phyloP scores from a whole-genome alignment of 2,329 filamentous ascomycete genomes.

The Ceratocystis ficicola region DNA sequence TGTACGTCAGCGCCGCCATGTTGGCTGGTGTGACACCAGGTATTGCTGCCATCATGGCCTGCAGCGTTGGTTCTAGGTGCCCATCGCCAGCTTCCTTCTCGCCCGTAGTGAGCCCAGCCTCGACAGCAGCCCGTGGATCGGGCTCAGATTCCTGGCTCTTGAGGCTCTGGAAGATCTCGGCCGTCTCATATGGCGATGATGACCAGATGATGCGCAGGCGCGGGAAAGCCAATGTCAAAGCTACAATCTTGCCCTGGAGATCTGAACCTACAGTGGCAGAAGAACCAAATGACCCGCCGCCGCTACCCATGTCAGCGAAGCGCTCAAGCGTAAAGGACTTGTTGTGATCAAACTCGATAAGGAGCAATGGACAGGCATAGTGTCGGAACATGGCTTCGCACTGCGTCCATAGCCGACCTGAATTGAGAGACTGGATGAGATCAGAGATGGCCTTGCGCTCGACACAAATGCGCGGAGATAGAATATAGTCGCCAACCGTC shows the following conservation, averaged over 20 bases:
- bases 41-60: constrained; percentile 46
- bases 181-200: constrained; percentile 83
- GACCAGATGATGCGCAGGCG: constrained; percentile 88
- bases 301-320: constrained; percentile 43
- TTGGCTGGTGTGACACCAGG: constrained; percentile 76
- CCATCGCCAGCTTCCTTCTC: constrained; percentile 27
- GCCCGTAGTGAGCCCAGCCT: constrained; percentile 57
- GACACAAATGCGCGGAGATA: constrained; percentile 81
- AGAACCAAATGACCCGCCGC: not conserved
- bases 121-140: constrained; percentile 76
- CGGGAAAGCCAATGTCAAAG: constrained; percentile 85
- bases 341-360: constrained; percentile 96
- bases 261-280: constrained; percentile 52
- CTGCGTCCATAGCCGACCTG: constrained; percentile 84
- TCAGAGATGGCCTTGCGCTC: constrained; percentile 91
- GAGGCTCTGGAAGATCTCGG: constrained; percentile 88
- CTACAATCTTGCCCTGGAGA: constrained; percentile 80
- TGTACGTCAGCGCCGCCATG: constrained; percentile 56
- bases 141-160: constrained; percentile 86
- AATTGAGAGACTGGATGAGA: constrained; percentile 79
- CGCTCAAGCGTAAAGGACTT: constrained; percentile 92
- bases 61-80: constrained; percentile 26
- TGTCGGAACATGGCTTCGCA: constrained; percentile 88
- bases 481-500: constrained; percentile 90
- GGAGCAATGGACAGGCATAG: constrained; percentile 77